phyloP scores from a whole-genome alignment of 2,329 filamentous ascomycete genomes.

The Orbilia quercus region DNA sequence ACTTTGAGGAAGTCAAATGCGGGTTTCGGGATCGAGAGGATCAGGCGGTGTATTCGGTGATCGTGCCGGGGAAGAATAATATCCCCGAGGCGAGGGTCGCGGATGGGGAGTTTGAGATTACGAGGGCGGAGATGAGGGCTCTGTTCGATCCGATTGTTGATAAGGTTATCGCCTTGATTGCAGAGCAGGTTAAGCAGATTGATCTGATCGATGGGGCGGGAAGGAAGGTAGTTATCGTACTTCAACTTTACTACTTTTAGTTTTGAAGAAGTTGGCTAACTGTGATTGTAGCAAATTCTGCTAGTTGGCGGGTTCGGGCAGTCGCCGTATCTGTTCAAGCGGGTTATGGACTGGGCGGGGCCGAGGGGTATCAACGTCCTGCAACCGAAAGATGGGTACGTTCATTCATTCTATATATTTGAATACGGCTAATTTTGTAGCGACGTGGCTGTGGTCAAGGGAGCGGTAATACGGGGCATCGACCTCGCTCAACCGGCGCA shows the following conservation, averaged over 20 bases:
- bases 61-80: slow-evolving; percentile 47
- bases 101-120: slow-evolving; percentile 51
- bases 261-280: too few species aligned
- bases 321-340: slow-evolving; percentile 47
- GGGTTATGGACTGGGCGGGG: slow-evolving; percentile 45
- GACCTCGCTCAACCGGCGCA: slow-evolving; percentile 50
- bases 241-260: neutral
- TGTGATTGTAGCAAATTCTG: slow-evolving; percentile 38
- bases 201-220: slow-evolving; percentile 18
- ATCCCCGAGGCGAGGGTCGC: slow-evolving; percentile 46
- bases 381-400: slow-evolving; percentile 51
- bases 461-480: slow-evolving; percentile 57
- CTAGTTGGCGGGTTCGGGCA: slow-evolving; percentile 52
- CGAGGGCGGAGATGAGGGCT: slow-evolving; percentile 40
- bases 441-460: slow-evolving; percentile 51
- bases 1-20: slow-evolving; percentile 64
- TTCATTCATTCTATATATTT: slow-evolving; percentile 1
- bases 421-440: slow-evolving; percentile 10
- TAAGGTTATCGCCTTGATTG: slow-evolving; percentile 47
- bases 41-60: slow-evolving; percentile 42
- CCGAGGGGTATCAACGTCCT: slow-evolving; percentile 40
- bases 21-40: slow-evolving; percentile 49
- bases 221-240: slow-evolving; percentile 21
- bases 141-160: slow-evolving; percentile 46
- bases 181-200: slow-evolving; percentile 46